phyloP scores from a whole-genome alignment of 495 filamentous ascomycete genomes.

The Patellaria atrata region DNA sequence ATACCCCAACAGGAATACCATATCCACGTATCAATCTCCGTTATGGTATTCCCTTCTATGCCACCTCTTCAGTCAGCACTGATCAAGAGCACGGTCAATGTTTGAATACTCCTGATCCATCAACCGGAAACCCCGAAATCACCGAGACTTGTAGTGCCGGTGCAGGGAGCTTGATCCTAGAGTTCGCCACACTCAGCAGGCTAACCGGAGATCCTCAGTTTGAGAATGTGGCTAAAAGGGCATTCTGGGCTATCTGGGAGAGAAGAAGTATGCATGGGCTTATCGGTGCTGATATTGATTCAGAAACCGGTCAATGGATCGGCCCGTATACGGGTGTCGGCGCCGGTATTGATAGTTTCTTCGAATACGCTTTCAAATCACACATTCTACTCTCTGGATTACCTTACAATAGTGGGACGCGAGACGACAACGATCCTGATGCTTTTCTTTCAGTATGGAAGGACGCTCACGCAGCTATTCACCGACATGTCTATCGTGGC shows the following conservation, averaged over 20 bases:
- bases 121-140: conserved; percentile 44
- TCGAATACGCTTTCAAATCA: conserved; percentile 92
- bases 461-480: conserved; percentile 69
- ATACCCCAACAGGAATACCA: conserved; percentile 76
- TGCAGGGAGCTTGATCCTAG: conserved; percentile 82
- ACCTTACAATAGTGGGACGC: conserved; percentile 24
- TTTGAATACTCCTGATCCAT: conserved; percentile 21
- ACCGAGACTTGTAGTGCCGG: conserved; percentile 96
- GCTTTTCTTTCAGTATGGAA: conserved; percentile 77
- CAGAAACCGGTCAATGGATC: conserved; percentile 82
- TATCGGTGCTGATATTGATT: conserved; percentile 86
- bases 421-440: conserved; percentile 44
- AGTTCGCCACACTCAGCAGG: conserved; percentile 81
- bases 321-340: conserved; percentile 70
- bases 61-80: conserved; percentile 56
- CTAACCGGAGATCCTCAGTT: conserved; percentile 77
- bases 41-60: conserved; percentile 80
- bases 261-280: conserved; percentile 71
- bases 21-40: conserved; percentile 92
- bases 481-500: conserved; percentile 61
- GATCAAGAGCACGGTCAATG: conserved; percentile 30
- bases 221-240: conserved; percentile 75
- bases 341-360: conserved; percentile 93
- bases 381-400: conserved; percentile 70
- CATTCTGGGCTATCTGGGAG: conserved; percentile 91